A percentile compares a stretch with the other conserved stretches of the same genome.
Evolutionary conservation across 2,329 filamentous ascomycete species (phyloP).

Genomic region (Alternaria viburni): DNA sequence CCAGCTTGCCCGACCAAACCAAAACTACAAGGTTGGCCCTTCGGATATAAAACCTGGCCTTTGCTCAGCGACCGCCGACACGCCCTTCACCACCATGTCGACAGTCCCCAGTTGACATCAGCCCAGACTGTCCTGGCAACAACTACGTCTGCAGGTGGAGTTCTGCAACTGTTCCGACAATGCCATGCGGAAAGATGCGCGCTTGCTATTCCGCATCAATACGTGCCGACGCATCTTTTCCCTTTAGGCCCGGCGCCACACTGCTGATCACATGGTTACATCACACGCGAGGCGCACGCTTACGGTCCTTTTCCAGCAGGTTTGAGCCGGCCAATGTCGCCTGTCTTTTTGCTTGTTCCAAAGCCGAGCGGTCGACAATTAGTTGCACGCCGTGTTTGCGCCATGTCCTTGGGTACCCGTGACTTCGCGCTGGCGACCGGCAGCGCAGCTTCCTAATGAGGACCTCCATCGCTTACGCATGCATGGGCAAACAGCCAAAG

Average conservation of each 20-base stretch:
- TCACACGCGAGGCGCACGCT: slow-evolving; percentile 12
- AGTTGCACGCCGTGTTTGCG: not conserved
- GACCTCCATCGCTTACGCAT: slow-evolving; percentile 6
- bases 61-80: slow-evolving; percentile 18
- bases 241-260: slow-evolving; percentile 27
- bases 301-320: not conserved
- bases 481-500: slow-evolving; percentile 5
- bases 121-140: not conserved
- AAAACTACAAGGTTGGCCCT: slow-evolving; percentile 17
- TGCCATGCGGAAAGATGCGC: slow-evolving; percentile 11
- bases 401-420: slow-evolving; percentile 4
- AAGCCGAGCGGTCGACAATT: not conserved
- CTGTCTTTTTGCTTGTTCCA: not conserved
- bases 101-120: slow-evolving; percentile 11
- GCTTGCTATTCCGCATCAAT: slow-evolving; percentile 9
- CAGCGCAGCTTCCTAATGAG: slow-evolving; percentile 23
- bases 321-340: slow-evolving; percentile 11
- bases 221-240: slow-evolving; percentile 17
- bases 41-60: slow-evolving; percentile 20
- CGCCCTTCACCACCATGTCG: slow-evolving; percentile 11
- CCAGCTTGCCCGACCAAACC: slow-evolving; percentile 29
- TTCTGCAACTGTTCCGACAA: not conserved
- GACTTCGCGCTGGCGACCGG: slow-evolving; percentile 12
- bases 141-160: not conserved
- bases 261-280: slow-evolving; percentile 22